Evolutionary conservation across 352 stramenopile genomes (phyloP).

Genomic region (Phytopythium boreale): DNA sequence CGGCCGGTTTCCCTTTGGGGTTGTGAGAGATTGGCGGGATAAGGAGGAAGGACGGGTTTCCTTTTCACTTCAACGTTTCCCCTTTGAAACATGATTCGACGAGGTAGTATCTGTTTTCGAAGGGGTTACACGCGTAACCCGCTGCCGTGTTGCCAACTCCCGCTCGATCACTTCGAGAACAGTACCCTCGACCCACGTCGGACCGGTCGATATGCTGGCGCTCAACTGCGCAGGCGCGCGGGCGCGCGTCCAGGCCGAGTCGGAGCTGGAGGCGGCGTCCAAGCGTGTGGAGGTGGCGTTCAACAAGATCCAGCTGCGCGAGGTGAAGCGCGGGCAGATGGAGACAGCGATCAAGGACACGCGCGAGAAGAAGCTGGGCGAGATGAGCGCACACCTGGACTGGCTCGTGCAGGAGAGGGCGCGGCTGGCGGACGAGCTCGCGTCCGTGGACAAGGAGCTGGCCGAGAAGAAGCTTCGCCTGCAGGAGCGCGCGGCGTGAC

Average conservation of each 20-base stretch:
- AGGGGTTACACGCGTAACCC: constrained; percentile 7
- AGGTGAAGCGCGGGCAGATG: constrained; percentile 38
- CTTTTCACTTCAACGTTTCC: constrained; percentile 22
- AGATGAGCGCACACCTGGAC: constrained; percentile 53
- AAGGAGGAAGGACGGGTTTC: not conserved
- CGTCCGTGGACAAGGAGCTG: constrained; percentile 41
- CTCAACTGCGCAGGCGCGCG: constrained; percentile 72
- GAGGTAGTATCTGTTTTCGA: constrained; percentile 10
- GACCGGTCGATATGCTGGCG: constrained; percentile 37
- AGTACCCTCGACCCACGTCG: not conserved
- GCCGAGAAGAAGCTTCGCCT: constrained; percentile 54
- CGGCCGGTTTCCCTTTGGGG: not conserved
- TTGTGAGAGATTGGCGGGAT: no score
- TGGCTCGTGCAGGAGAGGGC: constrained; percentile 51
- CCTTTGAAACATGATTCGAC: constrained; percentile 12
- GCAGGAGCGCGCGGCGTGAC: constrained; percentile 27
- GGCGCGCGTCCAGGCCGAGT: constrained; percentile 45
- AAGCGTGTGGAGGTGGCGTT: constrained; percentile 62
- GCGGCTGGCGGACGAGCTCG: constrained; percentile 43
- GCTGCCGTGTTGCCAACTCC: not conserved
- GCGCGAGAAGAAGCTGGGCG: constrained; percentile 27
- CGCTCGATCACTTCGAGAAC: not conserved
- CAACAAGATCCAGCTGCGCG: constrained; percentile 52
- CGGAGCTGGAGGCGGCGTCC: constrained; percentile 64
- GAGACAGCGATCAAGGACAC: constrained; percentile 34